Evolutionary conservation across 345 rosid genomes (phyloP).

Genomic region (Euphorbia tirucalli): DNA sequence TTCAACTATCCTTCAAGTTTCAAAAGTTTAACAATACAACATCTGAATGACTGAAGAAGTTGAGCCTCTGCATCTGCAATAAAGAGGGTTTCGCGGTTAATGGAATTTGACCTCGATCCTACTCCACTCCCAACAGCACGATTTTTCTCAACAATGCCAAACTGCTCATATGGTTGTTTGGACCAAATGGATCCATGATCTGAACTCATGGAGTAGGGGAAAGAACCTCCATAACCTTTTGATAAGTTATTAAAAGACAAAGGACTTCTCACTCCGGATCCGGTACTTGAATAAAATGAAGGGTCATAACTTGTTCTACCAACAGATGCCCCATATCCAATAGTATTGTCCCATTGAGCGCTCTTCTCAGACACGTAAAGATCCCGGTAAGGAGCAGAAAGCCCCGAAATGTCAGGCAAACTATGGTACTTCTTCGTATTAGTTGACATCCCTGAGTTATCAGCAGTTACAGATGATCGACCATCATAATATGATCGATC

Average conservation of each 20-base stretch:
- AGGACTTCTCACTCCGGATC: constrained; percentile 47
- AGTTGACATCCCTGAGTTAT: constrained; percentile 34
- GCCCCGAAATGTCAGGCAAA: constrained; percentile 85
- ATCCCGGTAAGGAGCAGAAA: constrained; percentile 54
- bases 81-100: constrained; percentile 41
- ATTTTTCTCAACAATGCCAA: no score
- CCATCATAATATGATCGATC: constrained; percentile 53
- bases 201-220: constrained; percentile 30
- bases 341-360: constrained; percentile 51
- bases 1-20: constrained; percentile 90
- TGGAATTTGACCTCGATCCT: constrained; percentile 43
- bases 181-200: constrained; percentile 85
- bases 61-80: constrained; percentile 62
- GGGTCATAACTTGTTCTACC: constrained; percentile 24
- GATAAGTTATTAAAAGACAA: constrained; percentile 47
- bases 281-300: constrained; percentile 46
- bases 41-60: constrained; percentile 79
- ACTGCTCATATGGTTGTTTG: constrained; percentile 94
- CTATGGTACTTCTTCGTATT: constrained; percentile 81
- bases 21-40: constrained; percentile 70
- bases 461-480: constrained; percentile 42
- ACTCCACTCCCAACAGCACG: constrained; percentile 46
- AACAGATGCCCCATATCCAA: constrained; percentile 44
- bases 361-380: constrained; percentile 46
- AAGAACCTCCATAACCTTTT: constrained; percentile 49